These are phyloP conservation scores for Botryococcus braunii DNA, from an alignment of 163 green algal genomes.

Conservation along the genomic window DNA sequence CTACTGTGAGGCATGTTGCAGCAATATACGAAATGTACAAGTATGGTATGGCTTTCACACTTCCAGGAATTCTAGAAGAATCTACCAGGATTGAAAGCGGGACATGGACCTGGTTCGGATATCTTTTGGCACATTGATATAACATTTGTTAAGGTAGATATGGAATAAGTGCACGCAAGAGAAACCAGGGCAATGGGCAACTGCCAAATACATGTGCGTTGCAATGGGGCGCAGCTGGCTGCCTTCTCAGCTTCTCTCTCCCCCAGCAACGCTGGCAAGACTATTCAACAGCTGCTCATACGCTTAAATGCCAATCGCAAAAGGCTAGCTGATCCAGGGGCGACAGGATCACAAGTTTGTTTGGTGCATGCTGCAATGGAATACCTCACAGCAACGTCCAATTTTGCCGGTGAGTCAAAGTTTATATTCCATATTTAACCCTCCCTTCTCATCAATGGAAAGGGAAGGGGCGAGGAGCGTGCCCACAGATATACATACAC, in stretches of 20 bases:
- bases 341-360: neutral
- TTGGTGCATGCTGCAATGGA: neutral
- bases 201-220: neutral
- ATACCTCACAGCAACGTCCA: conserved; percentile 2
- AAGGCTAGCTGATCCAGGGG: conserved; percentile 2
- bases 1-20: neutral
- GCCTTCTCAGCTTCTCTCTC: neutral
- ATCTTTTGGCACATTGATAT: no score
- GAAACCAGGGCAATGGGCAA: neutral
- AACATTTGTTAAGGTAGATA: no score
- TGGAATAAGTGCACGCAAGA: neutral
- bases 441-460: no score
- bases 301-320: neutral
- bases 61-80: no score
- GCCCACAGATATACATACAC: no score
- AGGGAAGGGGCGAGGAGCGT: no score
- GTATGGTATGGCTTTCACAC: neutral
- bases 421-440: no score
- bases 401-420: neutral
- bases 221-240: neutral
- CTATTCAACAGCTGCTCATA: neutral
- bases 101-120: no score
- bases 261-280: neutral
- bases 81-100: no score
- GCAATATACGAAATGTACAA: neutral